These are phyloP conservation scores for Chytridium lagenaria DNA, from an alignment of 371 early-diverging fungal genomes.

Conservation along the genomic window DNA sequence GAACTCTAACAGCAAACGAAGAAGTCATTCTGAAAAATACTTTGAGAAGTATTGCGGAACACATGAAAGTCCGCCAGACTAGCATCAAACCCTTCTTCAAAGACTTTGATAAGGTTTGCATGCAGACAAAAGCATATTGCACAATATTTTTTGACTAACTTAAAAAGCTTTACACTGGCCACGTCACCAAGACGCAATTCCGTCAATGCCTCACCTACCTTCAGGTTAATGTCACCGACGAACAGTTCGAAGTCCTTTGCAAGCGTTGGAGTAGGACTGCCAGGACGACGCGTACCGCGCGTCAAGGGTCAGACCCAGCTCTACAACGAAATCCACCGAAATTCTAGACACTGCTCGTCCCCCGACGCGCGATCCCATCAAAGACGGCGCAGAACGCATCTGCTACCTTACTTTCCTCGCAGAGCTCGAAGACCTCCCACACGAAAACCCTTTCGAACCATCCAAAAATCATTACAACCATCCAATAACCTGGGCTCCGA, in stretches of 20 bases:
- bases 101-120: slow-evolving; percentile 58
- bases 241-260: slow-evolving; percentile 55
- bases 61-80: slow-evolving; percentile 47
- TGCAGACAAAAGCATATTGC: too few species aligned
- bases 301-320: too few species aligned
- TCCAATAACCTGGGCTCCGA: background rate
- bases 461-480: background rate
- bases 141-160: too few species aligned
- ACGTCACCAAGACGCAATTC: slow-evolving; percentile 58
- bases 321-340: too few species aligned
- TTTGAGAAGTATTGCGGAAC: slow-evolving; percentile 43
- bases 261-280: slow-evolving; percentile 47
- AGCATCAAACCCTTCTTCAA: slow-evolving; percentile 57
- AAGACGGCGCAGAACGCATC: slow-evolving; percentile 44
- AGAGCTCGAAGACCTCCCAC: slow-evolving; percentile 51
- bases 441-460: slow-evolving; percentile 25
- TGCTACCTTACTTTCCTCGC: slow-evolving; percentile 52
- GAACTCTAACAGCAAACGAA: too few species aligned
- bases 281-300: too few species aligned
- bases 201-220: slow-evolving; percentile 53
- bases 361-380: slow-evolving; percentile 33
- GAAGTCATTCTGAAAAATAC: slow-evolving; percentile 28
- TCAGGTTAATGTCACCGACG: slow-evolving; percentile 48
- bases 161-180: slow-evolving; percentile 47
- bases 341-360: background rate